phyloP scores from a whole-genome alignment of 805 yeast genomes.

The Dipodascus albidus region DNA sequence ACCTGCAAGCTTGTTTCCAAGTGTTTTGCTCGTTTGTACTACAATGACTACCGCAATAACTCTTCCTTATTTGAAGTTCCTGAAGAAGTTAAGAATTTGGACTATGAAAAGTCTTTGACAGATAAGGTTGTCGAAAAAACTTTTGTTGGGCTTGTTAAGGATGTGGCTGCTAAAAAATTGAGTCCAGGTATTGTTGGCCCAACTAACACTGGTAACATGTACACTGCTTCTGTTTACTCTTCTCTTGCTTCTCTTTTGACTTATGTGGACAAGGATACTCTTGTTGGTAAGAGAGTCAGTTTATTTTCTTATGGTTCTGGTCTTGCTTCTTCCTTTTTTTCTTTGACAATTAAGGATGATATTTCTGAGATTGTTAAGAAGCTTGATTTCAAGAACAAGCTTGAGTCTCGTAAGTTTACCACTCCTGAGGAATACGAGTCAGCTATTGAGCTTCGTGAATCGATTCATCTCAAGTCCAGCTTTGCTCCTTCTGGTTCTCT shows the following conservation, averaged over 20 bases:
- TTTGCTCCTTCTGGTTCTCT: slow-evolving; percentile 71
- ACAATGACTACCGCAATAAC: slow-evolving; percentile 73
- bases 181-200: slow-evolving; percentile 75
- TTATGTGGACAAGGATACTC: slow-evolving; percentile 59
- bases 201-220: slow-evolving; percentile 97
- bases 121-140: slow-evolving; percentile 79
- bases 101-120: slow-evolving; percentile 66
- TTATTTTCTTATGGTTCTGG: slow-evolving; percentile 98
- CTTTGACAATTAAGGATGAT: slow-evolving; percentile 74
- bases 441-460: slow-evolving; percentile 78
- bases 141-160: slow-evolving; percentile 69
- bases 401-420: slow-evolving; percentile 51
- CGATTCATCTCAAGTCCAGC: slow-evolving; percentile 70
- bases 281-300: slow-evolving; percentile 80
- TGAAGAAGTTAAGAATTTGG: slow-evolving; percentile 42
- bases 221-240: slow-evolving; percentile 88
- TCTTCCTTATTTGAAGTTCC: slow-evolving; percentile 46
- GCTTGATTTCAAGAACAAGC: slow-evolving; percentile 56
- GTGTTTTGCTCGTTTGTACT: slow-evolving; percentile 83
- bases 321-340: slow-evolving; percentile 80
- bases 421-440: slow-evolving; percentile 75
- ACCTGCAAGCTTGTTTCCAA: slow-evolving; percentile 91
- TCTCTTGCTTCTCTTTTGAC: slow-evolving; percentile 72
- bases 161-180: slow-evolving; percentile 53
- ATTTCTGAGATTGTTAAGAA: slow-evolving; percentile 50